Base-by-base conservation (phyloP, 1,139 yeast species). In the Candida glucosophila region DNA sequence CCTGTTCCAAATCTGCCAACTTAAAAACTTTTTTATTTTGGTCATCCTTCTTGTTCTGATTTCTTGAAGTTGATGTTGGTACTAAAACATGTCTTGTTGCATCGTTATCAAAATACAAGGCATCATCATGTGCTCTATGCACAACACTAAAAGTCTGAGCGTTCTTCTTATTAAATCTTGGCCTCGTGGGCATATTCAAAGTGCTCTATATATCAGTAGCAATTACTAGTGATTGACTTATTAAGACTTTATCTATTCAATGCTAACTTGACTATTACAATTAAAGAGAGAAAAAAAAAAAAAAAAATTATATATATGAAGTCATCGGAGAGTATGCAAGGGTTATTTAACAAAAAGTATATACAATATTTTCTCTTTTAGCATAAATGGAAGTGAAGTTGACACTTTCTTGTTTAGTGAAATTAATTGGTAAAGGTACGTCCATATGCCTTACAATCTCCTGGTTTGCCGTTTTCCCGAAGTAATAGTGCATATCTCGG, bases 41-140 rank as follows among this genome's bases (percentile, higher is more conserved):
- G 22, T 19, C 15, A 29, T 37, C 50, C 33, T 42, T 29, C 23
- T 44, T 26, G 43, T 44, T 44, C 58, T 68, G 35, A n/a, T n/a
- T n/a, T n/a, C n/a, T n/a, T n/a, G n/a, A n/a, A 58, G 63, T 39
- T 55, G 63, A 32, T 3, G 76, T 66, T 7, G 85, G 82, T 19
- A 86, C 90, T 35, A 86, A 60, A 11, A 90, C 95, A 36, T 79
- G 77, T 25, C 73, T 73, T 2, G 90, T 64, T 0, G 94, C 95
- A 12, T 81, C 94, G n/a, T 77, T 73, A 42, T 86, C 94, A 46
- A 73, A 74, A 44, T 58, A 83, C 18, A 70, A 63, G 3, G 95
- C 83, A 58, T 90, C 98, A 33, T 88, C 95, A 40, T 81, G 94
- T 0, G 95, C 80, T 50, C 98, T 70, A 52, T 85, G 90, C 13